These are phyloP conservation scores for Elsinoe perseae DNA, from an alignment of 2,329 filamentous ascomycete genomes.

Conservation along the genomic window DNA sequence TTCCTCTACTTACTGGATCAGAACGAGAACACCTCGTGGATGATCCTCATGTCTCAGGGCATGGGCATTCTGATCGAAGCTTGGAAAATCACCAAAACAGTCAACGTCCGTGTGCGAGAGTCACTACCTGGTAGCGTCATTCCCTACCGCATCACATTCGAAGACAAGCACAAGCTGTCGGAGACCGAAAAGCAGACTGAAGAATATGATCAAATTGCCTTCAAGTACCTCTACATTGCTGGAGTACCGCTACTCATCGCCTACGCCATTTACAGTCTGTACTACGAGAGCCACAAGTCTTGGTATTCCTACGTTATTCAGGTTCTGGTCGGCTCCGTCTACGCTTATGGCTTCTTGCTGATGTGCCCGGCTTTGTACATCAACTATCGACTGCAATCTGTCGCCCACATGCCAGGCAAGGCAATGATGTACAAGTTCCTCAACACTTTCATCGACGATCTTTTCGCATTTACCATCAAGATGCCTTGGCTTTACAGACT, in stretches of 20 bases:
- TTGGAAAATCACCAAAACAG: constrained; percentile 96
- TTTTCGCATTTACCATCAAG: constrained; percentile 98
- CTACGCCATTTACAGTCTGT: constrained; percentile 82
- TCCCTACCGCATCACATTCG: constrained; percentile 75
- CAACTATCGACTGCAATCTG: constrained; percentile 87
- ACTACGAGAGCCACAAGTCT: constrained; percentile 93
- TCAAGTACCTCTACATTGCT: constrained; percentile 90
- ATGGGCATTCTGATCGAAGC: constrained; percentile 70
- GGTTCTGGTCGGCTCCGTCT: constrained; percentile 90
- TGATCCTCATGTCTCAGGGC: constrained; percentile 91
- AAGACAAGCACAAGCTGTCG: constrained; percentile 93
- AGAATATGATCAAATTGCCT: constrained; percentile 95
- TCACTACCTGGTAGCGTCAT: constrained; percentile 60
- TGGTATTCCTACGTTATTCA: constrained; percentile 97
- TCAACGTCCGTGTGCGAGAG: constrained; percentile 74
- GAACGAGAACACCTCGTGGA: constrained; percentile 96
- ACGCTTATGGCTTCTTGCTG: constrained; percentile 98
- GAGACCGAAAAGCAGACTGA: constrained; percentile 97
- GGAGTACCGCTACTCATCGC: constrained; percentile 82
- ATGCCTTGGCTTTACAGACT: constrained; percentile 93
- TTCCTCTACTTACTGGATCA: constrained; percentile 97
- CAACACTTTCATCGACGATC: constrained; percentile 97
- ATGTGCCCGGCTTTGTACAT: constrained; percentile 98
- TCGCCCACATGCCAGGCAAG: constrained; percentile 93
- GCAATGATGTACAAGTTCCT: constrained; percentile 98